These are phyloP conservation scores for Nakazawaea holstii DNA, from an alignment of 805 yeast genomes.

Conservation along the genomic window DNA sequence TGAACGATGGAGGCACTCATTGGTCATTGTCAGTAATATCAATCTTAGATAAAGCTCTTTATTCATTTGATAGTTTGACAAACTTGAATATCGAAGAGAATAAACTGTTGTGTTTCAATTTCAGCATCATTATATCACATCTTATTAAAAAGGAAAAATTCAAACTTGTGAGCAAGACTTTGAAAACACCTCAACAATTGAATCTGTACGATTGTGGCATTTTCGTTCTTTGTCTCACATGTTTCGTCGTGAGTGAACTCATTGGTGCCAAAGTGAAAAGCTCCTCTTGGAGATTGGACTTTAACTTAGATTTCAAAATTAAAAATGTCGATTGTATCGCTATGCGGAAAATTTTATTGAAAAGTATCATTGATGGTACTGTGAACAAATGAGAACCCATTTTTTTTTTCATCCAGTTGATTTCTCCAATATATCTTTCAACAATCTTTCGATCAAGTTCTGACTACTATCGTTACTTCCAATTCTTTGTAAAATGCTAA, in stretches of 20 bases:
- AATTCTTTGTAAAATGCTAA: conserved; percentile 49
- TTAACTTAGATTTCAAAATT: conserved; percentile 5
- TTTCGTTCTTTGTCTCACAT: conserved; percentile 30
- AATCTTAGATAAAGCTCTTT: conserved; percentile 39
- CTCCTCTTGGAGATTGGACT: conserved; percentile 4
- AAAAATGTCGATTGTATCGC: background rate
- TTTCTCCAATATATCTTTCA: conserved; percentile 24
- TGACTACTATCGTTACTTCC: conserved; percentile 53
- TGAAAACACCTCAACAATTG: conserved; percentile 49
- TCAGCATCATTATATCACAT: background rate
- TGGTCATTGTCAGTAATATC: conserved; percentile 65
- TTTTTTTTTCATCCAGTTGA: background rate
- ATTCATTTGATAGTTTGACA: conserved; percentile 56
- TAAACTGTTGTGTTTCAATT: background rate
- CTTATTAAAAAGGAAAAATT: background rate
- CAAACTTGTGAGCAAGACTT: conserved; percentile 14
- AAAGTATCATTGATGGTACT: background rate
- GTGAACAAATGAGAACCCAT: background rate
- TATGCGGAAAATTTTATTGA: conserved; percentile 1
- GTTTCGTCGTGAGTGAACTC: conserved; percentile 13
- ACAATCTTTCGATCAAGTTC: conserved; percentile 48
- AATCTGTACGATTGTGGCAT: conserved; percentile 69
- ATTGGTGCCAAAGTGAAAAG: conserved; percentile 10
- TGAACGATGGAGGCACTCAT: conserved; percentile 72
- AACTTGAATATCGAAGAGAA: conserved; percentile 32